phyloP scores from a whole-genome alignment of 2,329 filamentous ascomycete species.

The Ceratocystis smalleyi region DNA sequence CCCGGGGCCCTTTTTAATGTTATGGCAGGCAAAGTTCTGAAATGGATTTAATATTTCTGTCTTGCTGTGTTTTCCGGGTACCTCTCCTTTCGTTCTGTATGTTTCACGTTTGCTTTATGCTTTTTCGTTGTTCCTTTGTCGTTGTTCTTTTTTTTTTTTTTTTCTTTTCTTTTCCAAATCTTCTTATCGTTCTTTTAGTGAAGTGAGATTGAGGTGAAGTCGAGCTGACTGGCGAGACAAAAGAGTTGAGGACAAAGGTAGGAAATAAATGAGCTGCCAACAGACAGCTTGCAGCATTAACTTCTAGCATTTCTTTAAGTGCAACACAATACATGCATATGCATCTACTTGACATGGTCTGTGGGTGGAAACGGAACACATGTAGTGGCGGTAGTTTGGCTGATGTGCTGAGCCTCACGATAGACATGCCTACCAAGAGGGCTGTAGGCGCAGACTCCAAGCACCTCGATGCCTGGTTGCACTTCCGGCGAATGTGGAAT shows the following conservation, averaged over 20 bases:
- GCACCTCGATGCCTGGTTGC: too few species aligned
- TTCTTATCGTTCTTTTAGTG: not conserved
- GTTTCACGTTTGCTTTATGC: conserved; percentile 1
- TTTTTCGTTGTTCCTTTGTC: not conserved
- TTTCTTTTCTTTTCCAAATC: not conserved
- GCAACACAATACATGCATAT: too few species aligned
- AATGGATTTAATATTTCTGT: not conserved
- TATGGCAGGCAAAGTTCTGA: not conserved
- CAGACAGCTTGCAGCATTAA: not conserved
- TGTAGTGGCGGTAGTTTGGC: too few species aligned
- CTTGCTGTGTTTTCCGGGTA: conserved; percentile 1
- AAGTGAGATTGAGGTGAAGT: not conserved
- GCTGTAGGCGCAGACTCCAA: too few species aligned
- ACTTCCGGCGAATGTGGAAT: too few species aligned
- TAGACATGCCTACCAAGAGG: too few species aligned
- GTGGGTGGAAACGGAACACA: too few species aligned
- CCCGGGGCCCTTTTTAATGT: not conserved
- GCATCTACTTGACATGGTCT: too few species aligned
- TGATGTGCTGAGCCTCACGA: too few species aligned
- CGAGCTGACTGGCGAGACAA: too few species aligned
- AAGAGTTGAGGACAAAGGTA: not conserved
- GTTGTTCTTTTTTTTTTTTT: too few species aligned
- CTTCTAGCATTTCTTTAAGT: too few species aligned
- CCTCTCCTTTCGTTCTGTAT: not conserved
- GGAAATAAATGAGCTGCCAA: not conserved